A percentile compares a stretch with the other conserved stretches of the same genome.
Conservation (phyloP, 2,329 filamentous ascomycete species). For the Aspergillus luchuensis region DNA sequence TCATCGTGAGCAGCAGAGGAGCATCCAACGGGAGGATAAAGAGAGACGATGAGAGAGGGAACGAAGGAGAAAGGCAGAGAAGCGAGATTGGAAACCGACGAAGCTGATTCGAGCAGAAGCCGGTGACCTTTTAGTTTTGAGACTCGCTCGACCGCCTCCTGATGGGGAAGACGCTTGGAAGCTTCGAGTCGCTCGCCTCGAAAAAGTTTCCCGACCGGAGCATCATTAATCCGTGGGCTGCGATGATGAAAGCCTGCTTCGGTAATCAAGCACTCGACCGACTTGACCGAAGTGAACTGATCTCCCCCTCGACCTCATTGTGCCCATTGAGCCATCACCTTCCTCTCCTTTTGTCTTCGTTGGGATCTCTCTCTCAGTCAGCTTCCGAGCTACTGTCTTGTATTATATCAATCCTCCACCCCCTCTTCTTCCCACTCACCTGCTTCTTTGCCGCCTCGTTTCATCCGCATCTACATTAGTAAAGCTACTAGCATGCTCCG, state of each 20-base stretch:
- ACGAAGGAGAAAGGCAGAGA: not conserved
- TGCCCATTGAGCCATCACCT: constrained; percentile 12
- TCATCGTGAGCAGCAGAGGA: constrained; percentile 37
- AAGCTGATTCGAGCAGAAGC: constrained; percentile 8
- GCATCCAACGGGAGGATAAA: constrained; percentile 12
- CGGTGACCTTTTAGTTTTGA: constrained; percentile 4
- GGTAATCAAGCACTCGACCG: constrained; percentile 28
- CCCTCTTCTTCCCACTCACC: constrained; percentile 13
- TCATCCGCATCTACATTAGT: constrained; percentile 21
- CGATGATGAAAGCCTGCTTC: constrained; percentile 38
- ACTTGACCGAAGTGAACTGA: constrained; percentile 7
- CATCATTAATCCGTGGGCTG: constrained; percentile 31
- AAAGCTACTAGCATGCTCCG: constrained; percentile 58
- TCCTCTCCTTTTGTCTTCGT: not conserved
- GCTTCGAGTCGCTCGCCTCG: constrained; percentile 34
- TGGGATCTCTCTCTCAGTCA: not conserved
- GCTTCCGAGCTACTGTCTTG: constrained; percentile 13
- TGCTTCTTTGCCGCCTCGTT: constrained; percentile 11
- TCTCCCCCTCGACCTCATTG: constrained; percentile 21
- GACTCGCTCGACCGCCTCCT: constrained; percentile 20
- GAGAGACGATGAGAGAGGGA: not conserved
- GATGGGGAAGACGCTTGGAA: constrained; percentile 28
- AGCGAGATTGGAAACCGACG: constrained; percentile 1
- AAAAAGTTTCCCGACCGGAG: constrained; percentile 39
- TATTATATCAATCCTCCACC: constrained; percentile 9